Percentiles rank a stretch among this genome's conserved stretches.
phyloP scores from a whole-genome alignment of 164 flowering plant genomes.

The Piper betle region DNA sequence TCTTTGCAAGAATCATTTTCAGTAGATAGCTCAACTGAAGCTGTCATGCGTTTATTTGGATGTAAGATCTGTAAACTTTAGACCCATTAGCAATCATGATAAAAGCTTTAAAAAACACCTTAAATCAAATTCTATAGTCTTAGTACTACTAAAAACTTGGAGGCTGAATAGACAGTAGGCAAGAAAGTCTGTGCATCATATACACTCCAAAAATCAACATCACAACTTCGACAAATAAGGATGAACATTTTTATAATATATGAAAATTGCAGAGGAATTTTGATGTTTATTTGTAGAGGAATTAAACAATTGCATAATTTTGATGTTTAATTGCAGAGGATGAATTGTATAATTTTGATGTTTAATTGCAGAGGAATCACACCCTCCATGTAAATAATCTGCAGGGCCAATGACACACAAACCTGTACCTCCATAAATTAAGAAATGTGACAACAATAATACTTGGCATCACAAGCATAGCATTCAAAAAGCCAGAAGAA shows the following conservation, averaged over 20 bases:
- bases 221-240: background rate
- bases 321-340: background rate
- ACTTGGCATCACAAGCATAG: background rate
- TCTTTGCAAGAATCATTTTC: slow-evolving; percentile 9
- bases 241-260: no score
- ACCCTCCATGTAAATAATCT: background rate
- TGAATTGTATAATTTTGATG: no score
- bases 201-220: background rate
- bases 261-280: no score
- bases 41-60: slow-evolving; percentile 9
- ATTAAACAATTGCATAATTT: no score
- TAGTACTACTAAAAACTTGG: background rate
- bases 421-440: background rate
- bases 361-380: background rate
- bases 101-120: no score
- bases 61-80: slow-evolving; percentile 17
- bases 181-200: background rate
- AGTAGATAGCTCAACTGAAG: slow-evolving; percentile 4
- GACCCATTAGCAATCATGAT: background rate
- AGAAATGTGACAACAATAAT: background rate
- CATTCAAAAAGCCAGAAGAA: background rate
- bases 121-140: no score
- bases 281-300: background rate
- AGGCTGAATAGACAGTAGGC: background rate
- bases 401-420: background rate